phyloP scores from a whole-genome alignment of 805 yeast genomes.

The Monosporozyma yasuniensis region DNA sequence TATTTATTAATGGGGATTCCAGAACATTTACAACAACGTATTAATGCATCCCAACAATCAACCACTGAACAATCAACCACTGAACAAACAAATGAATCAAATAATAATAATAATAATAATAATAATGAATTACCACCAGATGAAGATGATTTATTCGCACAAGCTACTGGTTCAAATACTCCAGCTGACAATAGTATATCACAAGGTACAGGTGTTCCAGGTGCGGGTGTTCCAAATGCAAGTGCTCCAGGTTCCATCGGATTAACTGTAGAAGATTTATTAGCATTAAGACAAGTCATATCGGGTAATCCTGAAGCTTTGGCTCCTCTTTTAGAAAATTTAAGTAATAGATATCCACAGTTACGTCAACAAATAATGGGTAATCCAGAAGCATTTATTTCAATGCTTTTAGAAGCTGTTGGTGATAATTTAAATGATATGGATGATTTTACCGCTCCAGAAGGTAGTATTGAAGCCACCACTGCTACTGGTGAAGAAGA shows the following conservation, averaged over 20 bases:
- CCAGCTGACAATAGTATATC: conserved; percentile 13
- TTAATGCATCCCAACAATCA: conserved; percentile 30
- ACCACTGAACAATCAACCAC: conserved; percentile 22
- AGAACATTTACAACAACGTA: conserved; percentile 31
- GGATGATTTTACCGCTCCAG: conserved; percentile 13
- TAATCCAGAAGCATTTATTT: conserved; percentile 84
- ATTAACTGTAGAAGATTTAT: conserved; percentile 38
- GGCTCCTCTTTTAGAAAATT: conserved; percentile 72
- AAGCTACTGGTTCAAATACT: conserved; percentile 32
- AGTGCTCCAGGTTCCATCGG: conserved; percentile 35
- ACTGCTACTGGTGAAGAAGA: neutral
- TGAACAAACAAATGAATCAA: neutral
- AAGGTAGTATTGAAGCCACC: conserved; percentile 28
- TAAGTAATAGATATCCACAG: conserved; percentile 77
- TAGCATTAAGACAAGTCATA: conserved; percentile 64
- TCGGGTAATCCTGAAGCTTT: conserved; percentile 83
- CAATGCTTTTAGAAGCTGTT: conserved; percentile 54
- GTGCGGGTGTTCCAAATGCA: conserved; percentile 9
- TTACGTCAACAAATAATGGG: conserved; percentile 68
- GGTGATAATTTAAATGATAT: conserved; percentile 45
- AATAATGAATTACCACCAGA: conserved; percentile 8
- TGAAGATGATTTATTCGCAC: conserved; percentile 35
- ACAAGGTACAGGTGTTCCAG: neutral
- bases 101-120: neutral
- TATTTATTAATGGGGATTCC: conserved; percentile 87